Conservation (phyloP, 2,329 filamentous ascomycete genomes). For the Helotiales sp. region DNA sequence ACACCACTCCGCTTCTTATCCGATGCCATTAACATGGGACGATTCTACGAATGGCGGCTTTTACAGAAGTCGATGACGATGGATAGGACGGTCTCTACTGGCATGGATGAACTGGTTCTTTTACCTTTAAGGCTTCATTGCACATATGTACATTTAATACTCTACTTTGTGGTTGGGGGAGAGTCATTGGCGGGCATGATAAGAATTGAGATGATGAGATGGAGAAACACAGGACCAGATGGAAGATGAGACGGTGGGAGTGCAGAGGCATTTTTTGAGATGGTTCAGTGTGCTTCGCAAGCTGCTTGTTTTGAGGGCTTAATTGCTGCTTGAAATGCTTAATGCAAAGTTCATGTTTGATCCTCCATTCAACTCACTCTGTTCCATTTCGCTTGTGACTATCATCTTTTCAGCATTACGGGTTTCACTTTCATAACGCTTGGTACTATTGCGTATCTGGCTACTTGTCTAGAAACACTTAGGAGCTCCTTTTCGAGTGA, state of each 20-base stretch:
- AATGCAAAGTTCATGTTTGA: slow-evolving; percentile 23
- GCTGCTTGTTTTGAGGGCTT: slow-evolving; percentile 22
- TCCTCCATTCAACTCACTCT: slow-evolving; percentile 4
- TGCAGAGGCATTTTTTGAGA: not conserved
- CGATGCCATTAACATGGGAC: slow-evolving; percentile 5
- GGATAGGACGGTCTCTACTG: slow-evolving; percentile 10
- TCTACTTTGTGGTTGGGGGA: not conserved
- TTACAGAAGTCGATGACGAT: slow-evolving; percentile 5
- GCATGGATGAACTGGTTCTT: slow-evolving; percentile 6
- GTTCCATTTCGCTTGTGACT: too few species aligned
- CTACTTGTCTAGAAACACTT: too few species aligned
- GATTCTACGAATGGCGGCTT: slow-evolving; percentile 5
- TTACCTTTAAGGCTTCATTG: slow-evolving; percentile 15
- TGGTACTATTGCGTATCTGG: too few species aligned
- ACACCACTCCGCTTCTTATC: slow-evolving; percentile 17
- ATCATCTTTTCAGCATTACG: too few species aligned
- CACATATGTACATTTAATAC: slow-evolving; percentile 17
- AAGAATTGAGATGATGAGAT: not conserved
- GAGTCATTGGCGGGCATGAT: not conserved
- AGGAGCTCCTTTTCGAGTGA: too few species aligned
- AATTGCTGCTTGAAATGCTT: slow-evolving; percentile 22
- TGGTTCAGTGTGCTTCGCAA: slow-evolving; percentile 11
- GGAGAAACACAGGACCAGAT: not conserved
- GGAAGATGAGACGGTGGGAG: not conserved
- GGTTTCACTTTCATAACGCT: too few species aligned